Evolutionary conservation across 78 protist species (phyloP), one percentile per base, ranked within the genome.

Genomic region (Cavenderia fasciculata): DNA sequence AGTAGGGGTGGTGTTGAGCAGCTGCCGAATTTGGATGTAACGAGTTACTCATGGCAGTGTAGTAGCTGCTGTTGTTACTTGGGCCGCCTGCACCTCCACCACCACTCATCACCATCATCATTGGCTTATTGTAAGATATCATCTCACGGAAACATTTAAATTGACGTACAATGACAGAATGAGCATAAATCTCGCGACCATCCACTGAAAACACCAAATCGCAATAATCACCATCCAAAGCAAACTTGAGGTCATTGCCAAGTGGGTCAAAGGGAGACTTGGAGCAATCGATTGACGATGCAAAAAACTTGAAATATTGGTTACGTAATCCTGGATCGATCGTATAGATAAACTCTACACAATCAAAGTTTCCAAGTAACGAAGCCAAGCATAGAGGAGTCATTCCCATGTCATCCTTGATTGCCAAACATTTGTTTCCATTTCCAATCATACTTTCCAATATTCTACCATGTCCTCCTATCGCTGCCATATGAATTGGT

Each of bases 401-500:
- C 90, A 82, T 65, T 21, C 90, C 90, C 77, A 82, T 66, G 18
- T 82, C 90, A 68, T 82, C 90, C 10, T 44, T 68, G 10, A 82
- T 44, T 29, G 29, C 25, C 4, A 54, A 47, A 40, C 65, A 41
- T 33, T 68, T 82, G 43, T 36, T 49, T 40, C 54, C 61, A 3
- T 44, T 27, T 29, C 90, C 90, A 21, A 68, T 10, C 54, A 82
- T 43, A n/a, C 27, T 21, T 68, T 70, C 77, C 7, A 82, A 38
- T 21, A 71, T 23, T 44, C 73, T 65, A 14, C 59, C 19, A 27
- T 82, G 90, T 1, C 90, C 90, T 38, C 57, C 23, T 1, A 68
- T 38, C 29, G 90, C 54, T 27, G 90, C 90, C 21, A 54, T 27
- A 68, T 82, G 90, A 31, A 82, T 56, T 27, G 90, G 78, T 41